Conservation (phyloP, 2,329 filamentous ascomycete species). For the Aspergillus puulaauensis region DNA sequence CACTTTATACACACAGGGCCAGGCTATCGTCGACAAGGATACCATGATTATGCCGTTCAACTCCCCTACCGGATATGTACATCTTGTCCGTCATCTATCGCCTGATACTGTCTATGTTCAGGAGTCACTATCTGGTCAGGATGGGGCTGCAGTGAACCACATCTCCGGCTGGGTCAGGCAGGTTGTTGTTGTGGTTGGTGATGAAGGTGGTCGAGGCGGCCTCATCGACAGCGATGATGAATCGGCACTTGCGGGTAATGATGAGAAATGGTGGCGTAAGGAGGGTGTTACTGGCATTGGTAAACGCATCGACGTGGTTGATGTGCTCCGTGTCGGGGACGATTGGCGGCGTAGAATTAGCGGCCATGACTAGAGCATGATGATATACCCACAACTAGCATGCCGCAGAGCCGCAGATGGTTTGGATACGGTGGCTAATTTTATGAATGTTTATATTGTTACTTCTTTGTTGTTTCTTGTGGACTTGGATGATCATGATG, state of each 20-base stretch:
- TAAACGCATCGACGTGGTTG: constrained; percentile 83
- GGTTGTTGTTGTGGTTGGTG: constrained; percentile 58
- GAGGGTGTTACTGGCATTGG: constrained; percentile 82
- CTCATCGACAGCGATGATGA: constrained; percentile 75
- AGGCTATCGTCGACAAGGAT: constrained; percentile 77
- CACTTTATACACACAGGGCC: constrained; percentile 76
- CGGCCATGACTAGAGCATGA: constrained; percentile 52
- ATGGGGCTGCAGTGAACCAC: constrained; percentile 72
- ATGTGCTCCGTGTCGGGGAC: constrained; percentile 76
- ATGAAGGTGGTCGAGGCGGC: constrained; percentile 64
- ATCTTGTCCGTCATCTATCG: constrained; percentile 81
- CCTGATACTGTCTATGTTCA: constrained; percentile 88
- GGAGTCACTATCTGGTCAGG: constrained; percentile 74
- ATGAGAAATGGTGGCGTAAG: constrained; percentile 59
- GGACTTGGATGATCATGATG: constrained; percentile 5
- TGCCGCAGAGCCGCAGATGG: constrained; percentile 13
- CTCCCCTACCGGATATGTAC: constrained; percentile 75
- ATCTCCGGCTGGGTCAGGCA: constrained; percentile 63
- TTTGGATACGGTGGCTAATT: constrained; percentile 22
- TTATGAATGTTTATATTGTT: constrained; percentile 3
- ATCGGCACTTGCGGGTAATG: constrained; percentile 36
- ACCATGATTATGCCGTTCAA: constrained; percentile 88
- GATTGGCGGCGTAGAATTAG: constrained; percentile 82
- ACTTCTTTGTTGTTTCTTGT: not conserved
- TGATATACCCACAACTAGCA: not conserved